Conservation (phyloP, 257 asterid genomes). For the Handroanthus guayacan region DNA sequence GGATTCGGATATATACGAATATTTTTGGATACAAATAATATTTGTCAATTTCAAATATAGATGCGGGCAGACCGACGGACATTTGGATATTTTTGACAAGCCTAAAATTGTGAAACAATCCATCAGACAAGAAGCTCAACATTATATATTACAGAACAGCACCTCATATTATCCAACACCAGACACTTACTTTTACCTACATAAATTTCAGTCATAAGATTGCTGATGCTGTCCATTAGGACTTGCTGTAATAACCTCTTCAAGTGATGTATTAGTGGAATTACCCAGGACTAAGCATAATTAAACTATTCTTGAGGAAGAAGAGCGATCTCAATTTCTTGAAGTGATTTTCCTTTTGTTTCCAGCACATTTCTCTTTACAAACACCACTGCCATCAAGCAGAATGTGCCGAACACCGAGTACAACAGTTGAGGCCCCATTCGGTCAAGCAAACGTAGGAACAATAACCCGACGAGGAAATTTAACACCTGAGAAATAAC, state of each 20-base stretch:
- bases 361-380: constrained; percentile 82
- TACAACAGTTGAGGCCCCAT: constrained; percentile 78
- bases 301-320: constrained; percentile 55
- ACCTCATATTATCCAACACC: background rate
- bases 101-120: background rate
- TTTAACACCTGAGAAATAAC: constrained; percentile 62
- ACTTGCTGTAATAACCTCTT: background rate
- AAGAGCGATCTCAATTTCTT: constrained; percentile 93
- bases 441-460: constrained; percentile 81
- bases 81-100: too few relatives aligned
- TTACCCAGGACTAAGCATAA: background rate
- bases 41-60: too few relatives aligned
- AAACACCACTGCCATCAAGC: constrained; percentile 75
- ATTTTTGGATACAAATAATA: too few relatives aligned
- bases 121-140: background rate
- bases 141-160: background rate
- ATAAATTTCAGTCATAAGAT: background rate
- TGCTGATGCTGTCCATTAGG: too few relatives aligned
- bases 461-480: constrained; percentile 84
- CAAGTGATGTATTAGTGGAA: background rate
- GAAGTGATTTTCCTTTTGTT: constrained; percentile 93
- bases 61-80: too few relatives aligned
- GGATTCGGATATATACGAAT: too few relatives aligned
- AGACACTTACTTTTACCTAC: background rate
- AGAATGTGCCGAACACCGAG: constrained; percentile 70